Evolutionary conservation across 495 filamentous ascomycete species (phyloP).

Genomic region (Endocarpon pusillum): DNA sequence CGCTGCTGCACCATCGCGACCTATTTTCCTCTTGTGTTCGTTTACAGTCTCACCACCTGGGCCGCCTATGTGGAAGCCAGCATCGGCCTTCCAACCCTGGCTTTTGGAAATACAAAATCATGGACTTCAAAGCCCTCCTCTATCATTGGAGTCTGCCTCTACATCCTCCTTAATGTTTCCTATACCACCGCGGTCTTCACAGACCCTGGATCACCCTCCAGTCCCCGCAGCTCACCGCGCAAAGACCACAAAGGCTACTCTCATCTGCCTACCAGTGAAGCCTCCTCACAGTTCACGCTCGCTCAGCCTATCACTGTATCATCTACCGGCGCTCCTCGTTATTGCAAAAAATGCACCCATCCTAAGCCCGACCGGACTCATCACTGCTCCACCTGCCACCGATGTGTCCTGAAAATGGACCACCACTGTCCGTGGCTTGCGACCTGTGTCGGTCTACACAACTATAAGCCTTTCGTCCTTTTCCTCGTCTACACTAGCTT

Average conservation of each 20-base stretch:
- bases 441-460: slow-evolving; percentile 81
- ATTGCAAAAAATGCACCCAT: slow-evolving; percentile 92
- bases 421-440: slow-evolving; percentile 98
- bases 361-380: slow-evolving; percentile 91
- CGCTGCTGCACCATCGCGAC: slow-evolving; percentile 60
- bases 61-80: slow-evolving; percentile 71
- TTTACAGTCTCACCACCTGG: slow-evolving; percentile 82
- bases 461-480: slow-evolving; percentile 89
- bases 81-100: slow-evolving; percentile 35
- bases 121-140: slow-evolving; percentile 23
- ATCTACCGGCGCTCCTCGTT: slow-evolving; percentile 66
- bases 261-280: slow-evolving; percentile 47
- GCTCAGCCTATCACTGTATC: slow-evolving; percentile 85
- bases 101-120: no score
- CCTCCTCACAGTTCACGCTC: slow-evolving; percentile 36
- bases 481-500: slow-evolving; percentile 84
- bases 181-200: slow-evolving; percentile 91
- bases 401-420: slow-evolving; percentile 97
- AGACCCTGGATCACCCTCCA: slow-evolving; percentile 56
- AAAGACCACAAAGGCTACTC: slow-evolving; percentile 35
- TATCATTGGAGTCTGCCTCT: slow-evolving; percentile 50
- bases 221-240: slow-evolving; percentile 17
- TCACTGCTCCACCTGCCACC: slow-evolving; percentile 84
- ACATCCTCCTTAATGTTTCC: slow-evolving; percentile 62
- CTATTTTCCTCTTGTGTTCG: slow-evolving; percentile 81